Conservation (phyloP, 768 basidiomycete species). For the Hemileccinum rubropunctum region DNA sequence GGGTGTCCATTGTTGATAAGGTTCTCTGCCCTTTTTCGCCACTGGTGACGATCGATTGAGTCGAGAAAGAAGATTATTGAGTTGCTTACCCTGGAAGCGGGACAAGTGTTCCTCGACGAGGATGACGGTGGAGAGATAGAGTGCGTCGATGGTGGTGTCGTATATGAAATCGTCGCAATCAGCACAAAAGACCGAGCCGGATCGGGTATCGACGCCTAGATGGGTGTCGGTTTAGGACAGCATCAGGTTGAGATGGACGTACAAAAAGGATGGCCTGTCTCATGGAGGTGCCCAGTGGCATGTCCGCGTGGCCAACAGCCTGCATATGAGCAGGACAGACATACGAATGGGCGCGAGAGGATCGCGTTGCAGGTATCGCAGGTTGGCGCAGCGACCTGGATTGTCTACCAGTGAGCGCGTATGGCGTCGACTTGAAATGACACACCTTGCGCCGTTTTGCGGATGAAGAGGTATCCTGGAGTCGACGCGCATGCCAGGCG, state of each 20-base stretch:
- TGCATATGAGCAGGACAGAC: constrained; percentile 65
- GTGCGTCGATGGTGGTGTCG: constrained; percentile 47
- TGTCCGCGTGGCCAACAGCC: constrained; percentile 72
- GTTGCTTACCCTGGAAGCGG: constrained; percentile 43
- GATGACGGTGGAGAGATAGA: constrained; percentile 44
- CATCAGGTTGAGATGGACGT: constrained; percentile 35
- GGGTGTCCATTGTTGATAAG: constrained; percentile 51
- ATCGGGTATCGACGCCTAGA: constrained; percentile 69
- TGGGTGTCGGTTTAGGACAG: background rate
- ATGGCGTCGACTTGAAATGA: background rate
- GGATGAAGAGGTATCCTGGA: constrained; percentile 45
- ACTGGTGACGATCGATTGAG: constrained; percentile 29
- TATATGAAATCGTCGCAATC: constrained; percentile 77
- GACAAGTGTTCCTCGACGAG: constrained; percentile 60
- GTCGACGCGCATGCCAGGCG: constrained; percentile 50
- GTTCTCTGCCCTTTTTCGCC: constrained; percentile 41
- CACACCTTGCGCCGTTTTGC: constrained; percentile 67
- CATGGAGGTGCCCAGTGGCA: constrained; percentile 52
- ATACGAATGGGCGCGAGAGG: constrained; percentile 65
- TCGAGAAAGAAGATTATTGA: too few relatives aligned
- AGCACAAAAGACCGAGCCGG: constrained; percentile 73
- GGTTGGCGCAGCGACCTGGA: constrained; percentile 53
- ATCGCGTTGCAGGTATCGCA: constrained; percentile 59
- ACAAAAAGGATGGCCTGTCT: constrained; percentile 65
- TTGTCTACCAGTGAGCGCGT: background rate